Evolutionary conservation across 1,284 basidiomycete species (phyloP).

Genomic region (Sanghuangporus baumii): DNA sequence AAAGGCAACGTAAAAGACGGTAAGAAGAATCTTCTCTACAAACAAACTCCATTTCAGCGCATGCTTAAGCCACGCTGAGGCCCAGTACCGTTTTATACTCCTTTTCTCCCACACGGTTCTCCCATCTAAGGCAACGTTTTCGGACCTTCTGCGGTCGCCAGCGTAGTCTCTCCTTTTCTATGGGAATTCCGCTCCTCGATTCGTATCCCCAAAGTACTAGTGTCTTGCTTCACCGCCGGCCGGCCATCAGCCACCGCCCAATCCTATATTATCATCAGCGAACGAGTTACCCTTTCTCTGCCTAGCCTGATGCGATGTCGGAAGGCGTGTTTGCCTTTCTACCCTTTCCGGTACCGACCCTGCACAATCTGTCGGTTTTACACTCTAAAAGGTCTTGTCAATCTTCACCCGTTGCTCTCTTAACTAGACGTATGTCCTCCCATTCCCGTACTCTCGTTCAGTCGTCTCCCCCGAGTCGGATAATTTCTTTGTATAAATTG

Average conservation of each 20-base stretch:
- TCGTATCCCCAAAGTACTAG: neutral
- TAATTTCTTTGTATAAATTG: neutral
- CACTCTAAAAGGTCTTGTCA: neutral
- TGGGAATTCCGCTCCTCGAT: conserved; percentile 9
- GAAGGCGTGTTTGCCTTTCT: conserved; percentile 11
- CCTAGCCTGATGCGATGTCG: conserved; percentile 13
- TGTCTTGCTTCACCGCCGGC: neutral
- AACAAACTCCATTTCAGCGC: neutral
- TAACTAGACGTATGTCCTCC: neutral
- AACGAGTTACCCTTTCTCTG: conserved; percentile 1
- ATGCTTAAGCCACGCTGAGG: neutral
- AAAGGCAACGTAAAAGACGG: neutral
- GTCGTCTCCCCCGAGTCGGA: neutral
- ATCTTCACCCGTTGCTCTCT: conserved; percentile 1
- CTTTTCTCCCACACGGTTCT: conserved; percentile 2
- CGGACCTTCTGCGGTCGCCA: conserved; percentile 11
- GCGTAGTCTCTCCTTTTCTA: conserved; percentile 4
- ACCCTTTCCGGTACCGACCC: conserved; percentile 12
- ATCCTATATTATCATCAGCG: neutral
- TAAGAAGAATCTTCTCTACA: too few species aligned
- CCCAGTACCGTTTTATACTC: neutral
- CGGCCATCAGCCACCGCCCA: neutral
- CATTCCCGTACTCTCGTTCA: neutral
- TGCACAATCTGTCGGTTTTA: neutral
- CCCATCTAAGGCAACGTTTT: neutral